A percentile compares a stretch with the other conserved stretches of the same genome.
Conservation (phyloP, 1,284 basidiomycete species). For the Cryptococcus sp. region DNA sequence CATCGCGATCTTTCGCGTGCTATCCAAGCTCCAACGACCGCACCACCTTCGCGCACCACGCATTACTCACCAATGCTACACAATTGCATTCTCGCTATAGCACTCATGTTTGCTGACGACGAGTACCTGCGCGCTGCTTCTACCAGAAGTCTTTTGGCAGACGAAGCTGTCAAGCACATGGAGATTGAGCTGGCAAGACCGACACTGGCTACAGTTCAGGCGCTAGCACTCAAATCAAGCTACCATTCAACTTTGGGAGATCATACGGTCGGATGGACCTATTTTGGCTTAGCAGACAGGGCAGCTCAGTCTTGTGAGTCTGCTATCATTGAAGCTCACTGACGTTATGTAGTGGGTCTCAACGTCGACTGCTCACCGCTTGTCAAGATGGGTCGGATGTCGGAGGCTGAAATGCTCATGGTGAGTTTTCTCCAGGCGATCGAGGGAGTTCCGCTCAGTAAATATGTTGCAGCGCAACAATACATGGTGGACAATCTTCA, state of each 20-base stretch:
- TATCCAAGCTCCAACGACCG: conserved; percentile 4
- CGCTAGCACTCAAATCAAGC: conserved; percentile 60
- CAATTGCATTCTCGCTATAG: conserved; percentile 65
- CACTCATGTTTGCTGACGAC: conserved; percentile 62
- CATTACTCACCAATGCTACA: conserved; percentile 72
- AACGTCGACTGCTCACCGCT: conserved; percentile 22
- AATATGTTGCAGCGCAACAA: conserved; percentile 16
- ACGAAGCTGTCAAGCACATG: conserved; percentile 61
- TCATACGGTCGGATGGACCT: conserved; percentile 34
- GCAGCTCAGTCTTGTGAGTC: conserved; percentile 31
- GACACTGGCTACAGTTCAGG: conserved; percentile 62
- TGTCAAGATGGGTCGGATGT: conserved; percentile 22
- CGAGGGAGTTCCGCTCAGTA: neutral
- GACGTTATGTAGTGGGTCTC: conserved; percentile 17
- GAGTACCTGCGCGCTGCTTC: conserved; percentile 57
- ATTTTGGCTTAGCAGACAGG: conserved; percentile 31
- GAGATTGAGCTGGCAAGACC: conserved; percentile 63
- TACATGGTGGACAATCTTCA: conserved; percentile 27
- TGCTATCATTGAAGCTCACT: neutral
- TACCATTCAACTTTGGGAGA: conserved; percentile 58
- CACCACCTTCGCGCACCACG: conserved; percentile 55
- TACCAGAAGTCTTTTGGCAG: conserved; percentile 58
- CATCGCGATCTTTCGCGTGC: conserved; percentile 23
- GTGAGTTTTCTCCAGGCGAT: neutral
- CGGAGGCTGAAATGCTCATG: conserved; percentile 15